phyloP scores from a whole-genome alignment of 345 rosid genomes.

The Carallia pectinifolia region DNA sequence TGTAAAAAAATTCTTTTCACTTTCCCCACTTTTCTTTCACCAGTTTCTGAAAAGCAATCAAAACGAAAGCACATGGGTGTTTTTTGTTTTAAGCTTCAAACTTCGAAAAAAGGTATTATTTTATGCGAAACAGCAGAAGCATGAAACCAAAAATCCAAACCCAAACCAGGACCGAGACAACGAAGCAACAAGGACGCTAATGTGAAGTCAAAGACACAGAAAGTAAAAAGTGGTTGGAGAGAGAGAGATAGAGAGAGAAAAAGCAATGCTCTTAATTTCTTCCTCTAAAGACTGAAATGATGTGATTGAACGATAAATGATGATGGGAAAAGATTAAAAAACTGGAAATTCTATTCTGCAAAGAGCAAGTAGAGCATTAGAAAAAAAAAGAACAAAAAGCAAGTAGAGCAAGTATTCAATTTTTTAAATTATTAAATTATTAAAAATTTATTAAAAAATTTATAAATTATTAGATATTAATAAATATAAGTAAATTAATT shows the following conservation, averaged over 20 bases:
- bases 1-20: neutral
- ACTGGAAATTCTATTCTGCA: too few species aligned
- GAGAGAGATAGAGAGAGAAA: neutral
- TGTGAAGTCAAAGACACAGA: neutral
- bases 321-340: neutral
- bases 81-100: conserved; percentile 13
- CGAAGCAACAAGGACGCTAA: neutral
- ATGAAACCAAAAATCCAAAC: neutral
- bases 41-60: conserved; percentile 23
- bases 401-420: too few species aligned
- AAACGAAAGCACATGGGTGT: conserved; percentile 35
- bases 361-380: too few species aligned
- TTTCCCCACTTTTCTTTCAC: conserved; percentile 7
- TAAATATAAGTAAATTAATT: too few species aligned
- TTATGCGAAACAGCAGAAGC: neutral
- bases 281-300: conserved; percentile 31
- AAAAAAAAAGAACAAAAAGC: too few species aligned
- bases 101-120: neutral
- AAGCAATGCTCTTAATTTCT: neutral
- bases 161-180: neutral
- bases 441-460: too few species aligned
- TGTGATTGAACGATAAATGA: conserved; percentile 61
- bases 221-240: neutral
- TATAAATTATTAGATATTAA: too few species aligned
- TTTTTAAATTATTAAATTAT: too few species aligned